Evolutionary conservation across 768 basidiomycete species (phyloP).

Genomic region (Gautieria morchelliformis): DNA sequence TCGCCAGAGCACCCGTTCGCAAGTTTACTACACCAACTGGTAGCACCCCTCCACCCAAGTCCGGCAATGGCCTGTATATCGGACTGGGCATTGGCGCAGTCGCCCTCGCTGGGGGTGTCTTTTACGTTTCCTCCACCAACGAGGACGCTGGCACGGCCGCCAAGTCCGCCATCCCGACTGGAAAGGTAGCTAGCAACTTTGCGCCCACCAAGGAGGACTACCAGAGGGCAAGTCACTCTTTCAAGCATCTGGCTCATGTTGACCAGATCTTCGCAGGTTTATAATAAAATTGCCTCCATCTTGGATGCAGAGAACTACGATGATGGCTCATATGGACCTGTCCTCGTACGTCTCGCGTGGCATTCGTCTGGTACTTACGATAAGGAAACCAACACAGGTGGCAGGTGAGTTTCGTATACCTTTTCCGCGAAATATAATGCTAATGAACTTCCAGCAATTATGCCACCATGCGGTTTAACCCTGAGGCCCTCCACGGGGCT

Average conservation of each 20-base stretch:
- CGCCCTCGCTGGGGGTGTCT: slow-evolving; percentile 51
- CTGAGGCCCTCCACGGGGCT: slow-evolving; percentile 76
- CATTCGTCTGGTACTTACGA: slow-evolving; percentile 91
- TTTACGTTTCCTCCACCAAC: slow-evolving; percentile 43
- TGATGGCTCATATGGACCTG: slow-evolving; percentile 83
- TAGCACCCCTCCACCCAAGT: slow-evolving; percentile 9
- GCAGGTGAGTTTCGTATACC: slow-evolving; percentile 43
- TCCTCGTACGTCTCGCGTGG: slow-evolving; percentile 88
- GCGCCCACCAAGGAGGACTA: slow-evolving; percentile 77
- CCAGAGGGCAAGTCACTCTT: slow-evolving; percentile 50
- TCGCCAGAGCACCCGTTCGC: neutral
- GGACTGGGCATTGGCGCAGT: slow-evolving; percentile 49
- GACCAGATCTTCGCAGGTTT: slow-evolving; percentile 46
- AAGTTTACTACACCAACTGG: neutral
- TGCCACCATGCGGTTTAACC: slow-evolving; percentile 95
- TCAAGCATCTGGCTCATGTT: neutral
- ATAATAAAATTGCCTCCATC: slow-evolving; percentile 76
- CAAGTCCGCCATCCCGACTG: slow-evolving; percentile 53
- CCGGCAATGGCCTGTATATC: slow-evolving; percentile 46
- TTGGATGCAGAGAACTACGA: slow-evolving; percentile 78
- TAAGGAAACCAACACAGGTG: slow-evolving; percentile 64
- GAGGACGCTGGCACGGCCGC: slow-evolving; percentile 42
- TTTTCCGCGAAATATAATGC: neutral
- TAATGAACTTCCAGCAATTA: slow-evolving; percentile 56
- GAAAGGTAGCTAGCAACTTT: slow-evolving; percentile 60